Base-by-base conservation (phyloP, 441 rosid genomes). In the Erysimum cheiri region DNA sequence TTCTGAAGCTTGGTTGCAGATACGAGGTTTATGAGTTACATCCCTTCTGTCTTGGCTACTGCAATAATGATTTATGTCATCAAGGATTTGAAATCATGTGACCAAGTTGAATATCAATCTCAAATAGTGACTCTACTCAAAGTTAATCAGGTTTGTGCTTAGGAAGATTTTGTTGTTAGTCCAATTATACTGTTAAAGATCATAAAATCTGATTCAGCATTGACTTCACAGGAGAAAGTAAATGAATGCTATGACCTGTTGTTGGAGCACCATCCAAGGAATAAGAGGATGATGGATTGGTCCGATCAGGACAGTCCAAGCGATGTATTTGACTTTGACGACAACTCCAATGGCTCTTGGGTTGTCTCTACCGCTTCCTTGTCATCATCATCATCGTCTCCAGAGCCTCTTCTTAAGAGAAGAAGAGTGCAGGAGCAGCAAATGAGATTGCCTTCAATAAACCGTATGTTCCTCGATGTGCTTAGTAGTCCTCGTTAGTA, bases 371-470 rank as follows among this genome's bases (percentile, higher is more conserved):
- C 81, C 0, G 60, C 77, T 37, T 81, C 89, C 4, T 61, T 64
- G 29, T 55, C 79, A 24, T 74, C 82, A 1, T 67, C 77, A 32
- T 79, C 87, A 14, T 71, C 85, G 8, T 67, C 88, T 11, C 70
- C 78, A 5, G 82, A 78, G 67, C 83, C 84, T 54, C 61, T 44
- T 52, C 69, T 80, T 75, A 91, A 91, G 80, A 85, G 89, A 77
- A 87, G 83, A 69, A 89, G 88, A 71, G 62, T 81, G 49, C 84
- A 85, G 41, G 85, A 84, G 70, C 93, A 88, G 73, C 90, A 85
- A 77, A 84, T 85, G 87, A 83, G 76, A 67, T 69, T 89, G 82
- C 86, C 91, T 56, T 78, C 84, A 15, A 63, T 80, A 66, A 87
- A 85, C 57, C 80, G 78, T 76, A 82, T 85, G 83, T 85, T 80